Conservation (phyloP, 148 eudicot genomes). For the Talinum fruticosum region DNA sequence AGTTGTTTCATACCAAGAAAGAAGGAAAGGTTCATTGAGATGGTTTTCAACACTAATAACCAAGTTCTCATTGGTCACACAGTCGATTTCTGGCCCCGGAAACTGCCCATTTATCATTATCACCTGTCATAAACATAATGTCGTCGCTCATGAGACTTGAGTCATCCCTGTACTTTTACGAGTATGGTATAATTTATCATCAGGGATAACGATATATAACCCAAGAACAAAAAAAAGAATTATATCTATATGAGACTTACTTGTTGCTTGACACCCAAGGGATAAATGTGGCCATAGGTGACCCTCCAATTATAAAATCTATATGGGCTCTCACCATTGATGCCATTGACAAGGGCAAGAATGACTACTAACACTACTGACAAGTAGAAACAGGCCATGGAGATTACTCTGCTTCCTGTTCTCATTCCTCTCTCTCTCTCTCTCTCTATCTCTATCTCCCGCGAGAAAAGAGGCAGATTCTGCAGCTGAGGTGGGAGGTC, state of each 20-base stretch:
- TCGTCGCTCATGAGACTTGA: background rate
- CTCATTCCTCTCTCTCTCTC: conserved; percentile 7
- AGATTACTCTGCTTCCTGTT: conserved; percentile 15
- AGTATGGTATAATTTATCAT: too few species aligned
- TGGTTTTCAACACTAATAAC: conserved; percentile 80
- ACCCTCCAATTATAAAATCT: conserved; percentile 56
- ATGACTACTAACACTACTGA: conserved; percentile 2
- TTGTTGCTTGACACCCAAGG: conserved; percentile 63
- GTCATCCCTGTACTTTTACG: too few species aligned
- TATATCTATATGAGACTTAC: conserved; percentile 44
- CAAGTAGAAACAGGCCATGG: conserved; percentile 10
- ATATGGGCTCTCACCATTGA: conserved; percentile 58
- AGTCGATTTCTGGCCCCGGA: conserved; percentile 91
- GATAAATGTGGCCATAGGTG: conserved; percentile 56
- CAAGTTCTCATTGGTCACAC: conserved; percentile 93
- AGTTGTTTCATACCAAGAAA: conserved; percentile 62
- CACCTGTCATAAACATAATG: conserved; percentile 44
- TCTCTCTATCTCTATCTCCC: background rate
- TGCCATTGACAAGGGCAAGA: conserved; percentile 20
- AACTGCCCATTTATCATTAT: conserved; percentile 96
- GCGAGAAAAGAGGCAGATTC: background rate
- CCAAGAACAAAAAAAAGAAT: too few species aligned
- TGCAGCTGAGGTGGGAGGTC: too few species aligned
- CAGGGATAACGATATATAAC: too few species aligned
- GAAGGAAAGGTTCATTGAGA: conserved; percentile 83